Evolutionary conservation across 2,329 filamentous ascomycete species (phyloP).

Genomic region (Cladosporium colombiae): DNA sequence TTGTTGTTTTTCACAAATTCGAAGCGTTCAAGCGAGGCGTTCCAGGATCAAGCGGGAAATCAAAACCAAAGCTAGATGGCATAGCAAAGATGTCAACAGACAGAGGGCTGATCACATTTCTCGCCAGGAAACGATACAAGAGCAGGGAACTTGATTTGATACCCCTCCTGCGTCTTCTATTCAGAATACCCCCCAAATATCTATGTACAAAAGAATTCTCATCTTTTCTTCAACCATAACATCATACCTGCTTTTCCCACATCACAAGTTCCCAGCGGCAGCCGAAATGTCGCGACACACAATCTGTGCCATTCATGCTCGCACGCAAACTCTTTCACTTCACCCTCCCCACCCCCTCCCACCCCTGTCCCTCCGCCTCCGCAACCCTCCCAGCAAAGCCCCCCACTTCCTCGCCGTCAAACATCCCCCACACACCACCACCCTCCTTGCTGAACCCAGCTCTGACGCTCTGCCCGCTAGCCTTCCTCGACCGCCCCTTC

Average conservation of each 20-base stretch:
- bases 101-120: too few relatives aligned
- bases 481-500: constrained; percentile 23
- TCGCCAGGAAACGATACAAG: too few relatives aligned
- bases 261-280: too few relatives aligned
- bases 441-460: constrained; percentile 17
- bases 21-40: constrained; percentile 19
- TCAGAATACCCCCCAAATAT: background rate
- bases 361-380: constrained; percentile 31
- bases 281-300: too few relatives aligned
- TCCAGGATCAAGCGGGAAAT: too few relatives aligned
- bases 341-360: constrained; percentile 34
- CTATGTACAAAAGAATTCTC: constrained; percentile 1
- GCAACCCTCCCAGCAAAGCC: constrained; percentile 28
- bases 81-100: too few relatives aligned
- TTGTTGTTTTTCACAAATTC: background rate
- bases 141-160: background rate
- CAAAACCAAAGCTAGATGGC: background rate
- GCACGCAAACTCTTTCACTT: constrained; percentile 15
- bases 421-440: constrained; percentile 18
- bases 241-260: background rate
- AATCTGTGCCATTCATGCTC: too few relatives aligned
- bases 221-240: background rate
- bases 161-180: background rate
- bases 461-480: constrained; percentile 22
- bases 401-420: constrained; percentile 22